Conservation (phyloP, 2,329 filamentous ascomycete species). For the Cyclaneusma minus region DNA sequence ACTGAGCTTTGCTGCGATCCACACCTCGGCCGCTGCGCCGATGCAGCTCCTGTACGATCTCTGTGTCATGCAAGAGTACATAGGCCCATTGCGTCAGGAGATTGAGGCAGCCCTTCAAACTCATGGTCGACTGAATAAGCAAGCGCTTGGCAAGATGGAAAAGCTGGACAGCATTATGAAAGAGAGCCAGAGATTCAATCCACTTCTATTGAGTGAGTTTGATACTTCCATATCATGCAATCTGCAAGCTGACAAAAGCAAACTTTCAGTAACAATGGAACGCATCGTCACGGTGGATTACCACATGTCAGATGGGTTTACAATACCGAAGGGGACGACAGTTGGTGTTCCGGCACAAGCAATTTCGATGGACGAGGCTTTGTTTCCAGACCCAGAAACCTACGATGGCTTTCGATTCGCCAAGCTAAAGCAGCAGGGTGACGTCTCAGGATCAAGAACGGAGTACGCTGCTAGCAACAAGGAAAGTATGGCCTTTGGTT, state of each 20-base stretch:
- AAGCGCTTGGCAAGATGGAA: conserved; percentile 11
- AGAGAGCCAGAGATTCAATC: conserved; percentile 22
- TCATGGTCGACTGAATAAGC: conserved; percentile 22
- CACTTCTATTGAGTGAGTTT: conserved; percentile 16
- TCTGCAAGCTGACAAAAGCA: too few relatives aligned
- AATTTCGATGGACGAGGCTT: too few relatives aligned
- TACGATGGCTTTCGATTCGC: conserved; percentile 11
- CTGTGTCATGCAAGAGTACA: conserved; percentile 29
- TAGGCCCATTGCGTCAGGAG: conserved; percentile 11
- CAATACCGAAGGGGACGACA: neutral
- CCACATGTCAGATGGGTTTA: neutral
- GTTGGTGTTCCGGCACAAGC: conserved; percentile 1
- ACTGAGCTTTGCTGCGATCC: conserved; percentile 19
- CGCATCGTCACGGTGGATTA: neutral
- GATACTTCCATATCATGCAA: too few relatives aligned
- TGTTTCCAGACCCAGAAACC: conserved; percentile 5
- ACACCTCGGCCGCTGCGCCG: conserved; percentile 28
- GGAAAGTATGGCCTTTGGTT: conserved; percentile 6
- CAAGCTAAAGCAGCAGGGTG: conserved; percentile 2
- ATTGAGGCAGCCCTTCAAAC: conserved; percentile 16
- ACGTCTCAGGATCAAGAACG: conserved; percentile 1
- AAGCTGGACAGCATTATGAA: conserved; percentile 27
- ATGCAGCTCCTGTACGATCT: conserved; percentile 37
- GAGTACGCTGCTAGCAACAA: neutral
- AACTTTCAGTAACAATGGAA: neutral